Base-by-base conservation (phyloP, 129 eudicot genomes). In the Chrysanthemum makinoi region DNA sequence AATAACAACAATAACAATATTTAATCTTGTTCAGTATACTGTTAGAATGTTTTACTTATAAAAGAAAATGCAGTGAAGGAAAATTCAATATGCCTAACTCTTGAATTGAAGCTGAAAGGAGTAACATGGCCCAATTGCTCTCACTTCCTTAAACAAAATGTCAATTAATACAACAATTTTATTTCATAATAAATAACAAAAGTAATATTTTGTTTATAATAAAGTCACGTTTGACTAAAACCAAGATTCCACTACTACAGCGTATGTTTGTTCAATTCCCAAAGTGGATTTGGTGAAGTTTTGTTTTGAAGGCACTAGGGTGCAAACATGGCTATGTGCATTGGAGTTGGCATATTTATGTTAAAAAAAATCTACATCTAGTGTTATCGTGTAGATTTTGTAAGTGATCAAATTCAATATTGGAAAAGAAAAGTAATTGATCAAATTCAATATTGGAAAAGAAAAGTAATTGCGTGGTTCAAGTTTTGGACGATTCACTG, bases 121-220 rank as follows among this genome's bases (percentile, higher is more conserved):
- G 20, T 20, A 50, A 47, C 68, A 60, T 72, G 76, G 68, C 44
- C 48, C 43, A 59, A 15, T 46, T 47, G 68, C 67, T 44, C 53
- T 9, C 75, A n/a, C 51, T 33, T 46, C 51, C 46, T 48, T 48
- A 24, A 64, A 48, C 53, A 47, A 62, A 17, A 28, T 50, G 30
- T 43, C 69, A 71, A 70, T 6, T 70, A 16, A 11, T 35, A 20
- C 20, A 20, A 20, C 20, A 20, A 20, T 20, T 20, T 20, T 20
- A 20, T 20, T 20, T 20, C 20, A 20, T 20, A 20, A 20, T 20
- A 20, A 20, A 20, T 20, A 20, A 20, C 20, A 20, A 20, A 20
- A 20, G 20, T 20, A 20, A 20, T 20, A 20, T 46, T 46, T 46
- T 46, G 50, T 46, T 46, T 20, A 20, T 53, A 11, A 53, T 11